Evolutionary conservation across 176 grass and related monocot genomes (phyloP), one percentile per base, ranked within the genome.

Genomic region (Echinochloa phyllopogon): DNA sequence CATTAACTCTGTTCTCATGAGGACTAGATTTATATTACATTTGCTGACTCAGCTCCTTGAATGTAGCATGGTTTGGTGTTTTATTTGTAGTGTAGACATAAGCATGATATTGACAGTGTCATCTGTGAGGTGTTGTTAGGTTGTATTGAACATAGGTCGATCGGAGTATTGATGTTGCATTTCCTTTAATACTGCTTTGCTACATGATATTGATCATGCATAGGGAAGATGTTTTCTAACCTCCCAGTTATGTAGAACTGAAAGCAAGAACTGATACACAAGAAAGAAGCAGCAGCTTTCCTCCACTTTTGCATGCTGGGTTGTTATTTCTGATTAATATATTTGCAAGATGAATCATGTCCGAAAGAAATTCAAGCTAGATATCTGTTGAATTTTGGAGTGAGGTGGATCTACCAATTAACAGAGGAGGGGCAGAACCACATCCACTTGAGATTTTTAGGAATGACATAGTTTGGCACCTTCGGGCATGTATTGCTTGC

Each of bases 261-360:
- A 70, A 60, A 33, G 16, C 41, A 72, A 61, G 13, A 67, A 21
- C 15, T 37, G 37, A 24, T 59, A 70, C 45, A 69, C 21, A 33
- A 47, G 21, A 24, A 12, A 75, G 11, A 83, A 53, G 10, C 16
- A 77, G 23, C 63, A 77, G 39, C 27, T 39, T 25, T 8, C 48
- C 48, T 37, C 38, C 69, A 81, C 50, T 64, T 59, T 38, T 75
- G 38, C 59, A 8, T 74, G 24, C 62, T 2, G 5, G 42, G 48
- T 8, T 48, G 58, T 49, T 33, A 65, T 48, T 72, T 75, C 33
- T 84, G 47, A n/a, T 84, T 41, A 33, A 33, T 71, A 33, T 71
- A 15, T 51, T 76, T 76, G 58, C 74, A 29, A 67, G 37, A 76
- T 56, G 50, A 11, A 33, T 43, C 27, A 23, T 72, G 14, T 76